These are phyloP conservation scores for Scedosporium boydii DNA, from an alignment of 2,329 filamentous ascomycete species.

Conservation along the genomic window DNA sequence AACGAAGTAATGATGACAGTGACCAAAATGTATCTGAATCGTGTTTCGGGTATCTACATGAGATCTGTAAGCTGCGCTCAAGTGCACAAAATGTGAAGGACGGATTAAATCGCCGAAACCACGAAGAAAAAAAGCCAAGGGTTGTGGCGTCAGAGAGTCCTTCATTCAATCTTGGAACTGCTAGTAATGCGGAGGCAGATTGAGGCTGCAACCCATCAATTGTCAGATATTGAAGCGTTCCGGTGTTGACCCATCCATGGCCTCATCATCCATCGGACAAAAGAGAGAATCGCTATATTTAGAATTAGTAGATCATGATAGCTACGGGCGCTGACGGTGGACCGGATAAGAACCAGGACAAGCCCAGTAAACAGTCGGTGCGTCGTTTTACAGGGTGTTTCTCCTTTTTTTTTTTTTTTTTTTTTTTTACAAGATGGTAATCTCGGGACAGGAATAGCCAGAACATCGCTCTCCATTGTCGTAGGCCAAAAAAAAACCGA, in stretches of 20 bases:
- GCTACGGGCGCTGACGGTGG: no score
- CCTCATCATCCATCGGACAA: neutral
- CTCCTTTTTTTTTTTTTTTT: neutral
- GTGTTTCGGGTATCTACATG: neutral
- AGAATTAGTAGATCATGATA: no score
- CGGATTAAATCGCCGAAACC: conserved; percentile 54
- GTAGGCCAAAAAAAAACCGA: neutral
- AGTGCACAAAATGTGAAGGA: conserved; percentile 39
- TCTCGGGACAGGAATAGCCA: neutral
- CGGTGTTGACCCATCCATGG: conserved; percentile 22
- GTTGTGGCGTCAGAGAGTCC: conserved; percentile 54
- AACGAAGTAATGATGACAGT: no score
- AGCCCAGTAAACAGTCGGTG: no score
- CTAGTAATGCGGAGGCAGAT: conserved; percentile 46
- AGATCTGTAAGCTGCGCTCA: no score
- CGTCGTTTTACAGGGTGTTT: neutral
- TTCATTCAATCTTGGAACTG: conserved; percentile 47
- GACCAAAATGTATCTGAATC: neutral
- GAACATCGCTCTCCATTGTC: conserved; percentile 2
- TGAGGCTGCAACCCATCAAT: conserved; percentile 44
- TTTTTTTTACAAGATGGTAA: neutral
- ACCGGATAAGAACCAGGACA: no score
- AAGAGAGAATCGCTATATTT: no score
- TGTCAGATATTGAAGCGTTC: conserved; percentile 29
- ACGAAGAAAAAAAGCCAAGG: conserved; percentile 21